Evolutionary conservation across 1,139 yeast species (phyloP), one percentile per base, ranked within the genome.

Genomic region (Suhomyces bribrorum): DNA sequence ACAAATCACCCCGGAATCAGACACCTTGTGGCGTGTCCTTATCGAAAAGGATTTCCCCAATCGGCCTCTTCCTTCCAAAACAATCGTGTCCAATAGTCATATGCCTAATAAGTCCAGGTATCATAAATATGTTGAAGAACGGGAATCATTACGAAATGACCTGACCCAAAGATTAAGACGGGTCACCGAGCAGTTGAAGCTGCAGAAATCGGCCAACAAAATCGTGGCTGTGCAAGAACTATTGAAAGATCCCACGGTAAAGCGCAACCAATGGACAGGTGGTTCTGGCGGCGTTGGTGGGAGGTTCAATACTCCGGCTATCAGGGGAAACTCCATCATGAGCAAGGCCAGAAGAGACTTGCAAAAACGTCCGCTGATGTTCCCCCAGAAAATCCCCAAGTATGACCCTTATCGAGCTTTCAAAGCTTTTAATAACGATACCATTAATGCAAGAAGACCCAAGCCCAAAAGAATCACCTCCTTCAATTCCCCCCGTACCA

Each of bases 41-140:
- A 52, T 79, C 4, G 61, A 58, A 36, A 67, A 61, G 40, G 82
- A 80, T 40, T 79, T 77, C 49, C 78, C 83, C 5, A 71, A 65
- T 36, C 53, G 76, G 23, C 73, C 74, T 7, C 24, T 30, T 44
- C 41, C 48, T 3, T 14, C 38, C 5, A 32, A 29, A 13, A 44
- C 36, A 14, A 14, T 30, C 7, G 16, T 29, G 23, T 31, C 29
- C 8, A 16, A 34, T 2, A 40, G 31, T 11, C 34, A 41, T 7
- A 69, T 67, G 74, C 70, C 73, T 12, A 67, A 49, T 66, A 78
- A 43, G 59, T 55, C 53, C 32, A 50, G 77, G 8, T 79, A 73
- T 52, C 49, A 61, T 37, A 61, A 61, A 46, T 77, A 77, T 47
- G 54, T 57, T 14, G 52, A 61, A 17, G 83, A 79, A 36, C 61